phyloP scores from a whole-genome alignment of 345 rosid species.

The Abelmoschus esculentus region DNA sequence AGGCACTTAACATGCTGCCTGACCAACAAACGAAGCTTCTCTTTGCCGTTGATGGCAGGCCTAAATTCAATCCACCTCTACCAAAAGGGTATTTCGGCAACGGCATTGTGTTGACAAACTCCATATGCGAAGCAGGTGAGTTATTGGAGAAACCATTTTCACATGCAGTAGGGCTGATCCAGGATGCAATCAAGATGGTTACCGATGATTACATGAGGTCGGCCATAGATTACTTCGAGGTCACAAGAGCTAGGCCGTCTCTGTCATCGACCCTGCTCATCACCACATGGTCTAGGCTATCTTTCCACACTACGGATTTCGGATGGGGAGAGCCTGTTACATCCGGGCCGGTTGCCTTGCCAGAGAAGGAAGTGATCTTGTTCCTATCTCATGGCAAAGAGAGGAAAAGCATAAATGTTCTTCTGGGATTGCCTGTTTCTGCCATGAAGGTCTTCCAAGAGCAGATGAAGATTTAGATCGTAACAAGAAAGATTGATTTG shows the following conservation, averaged over 20 bases:
- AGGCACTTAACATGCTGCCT: conserved; percentile 51
- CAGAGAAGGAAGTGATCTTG: conserved; percentile 82
- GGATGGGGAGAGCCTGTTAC: conserved; percentile 90
- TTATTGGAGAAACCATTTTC: conserved; percentile 57
- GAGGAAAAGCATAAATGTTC: conserved; percentile 78
- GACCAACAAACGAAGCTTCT: conserved; percentile 74
- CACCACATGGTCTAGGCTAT: conserved; percentile 83
- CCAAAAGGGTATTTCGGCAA: conserved; percentile 87
- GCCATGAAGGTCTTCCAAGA: conserved; percentile 70
- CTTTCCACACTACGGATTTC: conserved; percentile 71
- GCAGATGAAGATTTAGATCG: conserved; percentile 14
- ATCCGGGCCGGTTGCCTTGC: conserved; percentile 82
- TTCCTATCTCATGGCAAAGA: conserved; percentile 76
- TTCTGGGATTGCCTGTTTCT: conserved; percentile 74
- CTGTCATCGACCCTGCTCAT: conserved; percentile 70
- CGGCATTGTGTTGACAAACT: conserved; percentile 73
- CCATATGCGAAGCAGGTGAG: conserved; percentile 58
- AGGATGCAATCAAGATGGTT: conserved; percentile 68
- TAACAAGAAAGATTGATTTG: neutral
- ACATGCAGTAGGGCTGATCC: conserved; percentile 51
- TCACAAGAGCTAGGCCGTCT: conserved; percentile 78
- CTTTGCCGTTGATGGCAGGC: conserved; percentile 80
- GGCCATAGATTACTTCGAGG: conserved; percentile 92
- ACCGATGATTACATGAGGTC: conserved; percentile 82
- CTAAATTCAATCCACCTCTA: conserved; percentile 63